These are phyloP conservation scores for Phytophthora pinifolia DNA, from an alignment of 352 stramenopile species.

Conservation along the genomic window DNA sequence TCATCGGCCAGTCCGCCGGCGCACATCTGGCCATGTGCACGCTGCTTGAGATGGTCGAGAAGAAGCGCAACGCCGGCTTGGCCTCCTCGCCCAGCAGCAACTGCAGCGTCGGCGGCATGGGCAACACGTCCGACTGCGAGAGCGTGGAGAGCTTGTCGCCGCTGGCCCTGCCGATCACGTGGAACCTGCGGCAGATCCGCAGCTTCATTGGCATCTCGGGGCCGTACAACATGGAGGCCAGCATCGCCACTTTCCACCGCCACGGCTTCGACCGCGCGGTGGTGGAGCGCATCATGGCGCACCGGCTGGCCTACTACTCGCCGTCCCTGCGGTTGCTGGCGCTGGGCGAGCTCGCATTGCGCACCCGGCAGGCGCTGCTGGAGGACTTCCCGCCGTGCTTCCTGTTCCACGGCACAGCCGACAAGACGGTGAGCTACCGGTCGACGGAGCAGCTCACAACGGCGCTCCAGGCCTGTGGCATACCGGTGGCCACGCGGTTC, in stretches of 20 bases:
- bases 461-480: conserved; percentile 43
- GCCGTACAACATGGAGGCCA: conserved; percentile 85
- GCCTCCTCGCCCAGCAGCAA: conserved; percentile 19
- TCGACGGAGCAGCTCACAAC: conserved; percentile 55
- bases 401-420: conserved; percentile 67
- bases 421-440: conserved; percentile 62
- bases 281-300: conserved; percentile 83
- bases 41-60: conserved; percentile 76
- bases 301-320: conserved; percentile 59
- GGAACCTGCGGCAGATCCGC: conserved; percentile 61
- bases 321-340: conserved; percentile 45
- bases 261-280: conserved; percentile 81
- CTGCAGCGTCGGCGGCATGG: conserved; percentile 25
- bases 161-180: conserved; percentile 46
- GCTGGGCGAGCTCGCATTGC: conserved; percentile 38
- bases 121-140: conserved; percentile 36
- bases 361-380: conserved; percentile 21
- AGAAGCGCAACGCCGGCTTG: conserved; percentile 26
- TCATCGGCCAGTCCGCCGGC: conserved; percentile 89
- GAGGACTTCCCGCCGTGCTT: conserved; percentile 55
- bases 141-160: conserved; percentile 33
- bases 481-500: conserved; percentile 54
- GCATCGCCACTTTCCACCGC: conserved; percentile 75
- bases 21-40: conserved; percentile 84
- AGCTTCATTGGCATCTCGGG: conserved; percentile 89